A percentile compares a stretch with the other conserved stretches of the same genome.
Conservation (phyloP, 2,329 filamentous ascomycete genomes). For the Paradendryphiella salina region DNA sequence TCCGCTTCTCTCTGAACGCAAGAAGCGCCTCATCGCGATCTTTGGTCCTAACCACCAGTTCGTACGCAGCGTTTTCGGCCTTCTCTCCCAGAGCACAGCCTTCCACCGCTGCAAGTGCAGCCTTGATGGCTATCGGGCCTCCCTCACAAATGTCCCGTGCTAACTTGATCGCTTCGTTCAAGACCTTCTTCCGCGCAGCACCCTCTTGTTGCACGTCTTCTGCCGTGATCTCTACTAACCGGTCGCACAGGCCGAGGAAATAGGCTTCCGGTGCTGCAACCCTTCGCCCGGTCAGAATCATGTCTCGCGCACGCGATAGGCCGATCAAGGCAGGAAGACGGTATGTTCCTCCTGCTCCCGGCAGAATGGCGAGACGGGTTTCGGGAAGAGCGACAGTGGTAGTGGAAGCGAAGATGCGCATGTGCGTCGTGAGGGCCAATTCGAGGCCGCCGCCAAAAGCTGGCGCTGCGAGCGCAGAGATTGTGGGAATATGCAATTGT, state of each 20-base stretch:
- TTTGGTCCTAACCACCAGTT: slow-evolving; percentile 77
- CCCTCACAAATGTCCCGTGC: slow-evolving; percentile 87
- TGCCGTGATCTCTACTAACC: slow-evolving; percentile 78
- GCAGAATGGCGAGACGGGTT: slow-evolving; percentile 89
- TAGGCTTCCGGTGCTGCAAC: slow-evolving; percentile 85
- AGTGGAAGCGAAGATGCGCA: slow-evolving; percentile 82
- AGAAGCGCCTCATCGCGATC: slow-evolving; percentile 85
- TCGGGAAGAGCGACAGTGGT: slow-evolving; percentile 84
- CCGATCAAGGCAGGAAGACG: slow-evolving; percentile 83
- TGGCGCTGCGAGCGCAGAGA: slow-evolving; percentile 80
- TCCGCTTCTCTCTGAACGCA: slow-evolving; percentile 80
- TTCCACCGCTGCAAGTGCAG: slow-evolving; percentile 76
- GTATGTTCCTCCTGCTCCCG: slow-evolving; percentile 90
- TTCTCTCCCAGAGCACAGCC: slow-evolving; percentile 67
- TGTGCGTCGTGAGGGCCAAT: slow-evolving; percentile 83
- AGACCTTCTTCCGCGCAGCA: slow-evolving; percentile 66
- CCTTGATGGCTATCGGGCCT: slow-evolving; percentile 78
- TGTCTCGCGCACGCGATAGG: slow-evolving; percentile 76
- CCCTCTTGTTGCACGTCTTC: slow-evolving; percentile 56
- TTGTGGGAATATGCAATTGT: slow-evolving; percentile 81
- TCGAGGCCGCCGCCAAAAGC: slow-evolving; percentile 94
- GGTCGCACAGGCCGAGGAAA: slow-evolving; percentile 85
- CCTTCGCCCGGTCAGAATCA: slow-evolving; percentile 87
- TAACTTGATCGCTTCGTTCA: slow-evolving; percentile 75
- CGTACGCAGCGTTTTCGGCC: slow-evolving; percentile 86